A percentile compares a stretch with the other conserved stretches of the same genome.
Evolutionary conservation across 2,329 filamentous ascomycete genomes (phyloP).

Genomic region (Colletotrichum acutatum): DNA sequence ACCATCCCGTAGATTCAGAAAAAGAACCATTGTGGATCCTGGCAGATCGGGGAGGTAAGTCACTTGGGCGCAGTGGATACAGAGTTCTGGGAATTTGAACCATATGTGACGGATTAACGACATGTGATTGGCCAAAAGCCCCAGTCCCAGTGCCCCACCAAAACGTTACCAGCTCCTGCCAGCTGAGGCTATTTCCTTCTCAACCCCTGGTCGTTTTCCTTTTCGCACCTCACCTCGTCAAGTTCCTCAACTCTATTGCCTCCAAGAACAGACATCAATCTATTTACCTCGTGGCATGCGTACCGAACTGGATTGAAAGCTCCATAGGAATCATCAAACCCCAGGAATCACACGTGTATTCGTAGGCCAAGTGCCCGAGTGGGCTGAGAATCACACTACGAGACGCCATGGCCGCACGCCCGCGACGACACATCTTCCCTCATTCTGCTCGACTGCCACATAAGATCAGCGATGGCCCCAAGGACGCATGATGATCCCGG

Average conservation of each 20-base stretch:
- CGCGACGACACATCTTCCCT: background rate
- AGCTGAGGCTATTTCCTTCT: conserved; percentile 11
- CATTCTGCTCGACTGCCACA: background rate
- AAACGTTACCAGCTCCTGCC: background rate
- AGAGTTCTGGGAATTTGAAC: background rate
- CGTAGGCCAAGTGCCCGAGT: background rate
- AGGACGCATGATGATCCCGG: background rate
- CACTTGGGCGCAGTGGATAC: no score
- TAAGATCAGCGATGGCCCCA: background rate
- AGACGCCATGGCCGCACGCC: background rate
- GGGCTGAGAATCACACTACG: background rate
- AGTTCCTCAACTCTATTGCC: background rate
- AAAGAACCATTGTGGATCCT: conserved; percentile 4
- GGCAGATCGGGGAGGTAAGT: background rate
- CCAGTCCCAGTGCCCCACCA: background rate
- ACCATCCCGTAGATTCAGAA: conserved; percentile 20
- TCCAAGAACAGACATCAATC: background rate
- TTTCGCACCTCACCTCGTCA: background rate
- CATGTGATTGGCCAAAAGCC: background rate
- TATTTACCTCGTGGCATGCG: background rate
- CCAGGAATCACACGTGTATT: no score
- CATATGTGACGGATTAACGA: conserved; percentile 6
- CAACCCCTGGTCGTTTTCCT: background rate
- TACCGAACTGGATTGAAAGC: background rate
- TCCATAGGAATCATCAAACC: no score